A percentile compares a stretch with the other conserved stretches of the same genome.
phyloP scores from a whole-genome alignment of 768 basidiomycete species.

The Termitomyces sp. region DNA sequence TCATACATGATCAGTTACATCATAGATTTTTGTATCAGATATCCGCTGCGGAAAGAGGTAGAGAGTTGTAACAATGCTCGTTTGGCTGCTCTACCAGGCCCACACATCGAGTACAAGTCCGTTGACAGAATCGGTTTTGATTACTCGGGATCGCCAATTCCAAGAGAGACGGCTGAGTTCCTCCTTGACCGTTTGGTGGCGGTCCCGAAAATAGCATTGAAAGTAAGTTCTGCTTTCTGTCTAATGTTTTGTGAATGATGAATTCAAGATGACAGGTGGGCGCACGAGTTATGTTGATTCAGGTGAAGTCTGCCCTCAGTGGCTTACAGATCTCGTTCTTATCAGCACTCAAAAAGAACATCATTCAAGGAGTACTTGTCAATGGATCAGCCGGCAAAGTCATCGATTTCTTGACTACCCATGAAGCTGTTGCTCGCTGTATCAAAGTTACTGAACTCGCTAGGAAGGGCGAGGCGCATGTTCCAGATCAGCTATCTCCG shows the following conservation, averaged over 20 bases:
- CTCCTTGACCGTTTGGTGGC: conserved; percentile 48
- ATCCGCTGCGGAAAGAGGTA: conserved; percentile 74
- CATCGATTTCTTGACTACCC: conserved; percentile 39
- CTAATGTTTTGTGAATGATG: not conserved
- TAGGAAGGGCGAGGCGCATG: not conserved
- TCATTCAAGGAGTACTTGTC: conserved; percentile 55
- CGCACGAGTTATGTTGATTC: not conserved
- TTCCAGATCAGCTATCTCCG: not conserved
- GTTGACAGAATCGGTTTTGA: conserved; percentile 43
- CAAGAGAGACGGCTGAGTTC: conserved; percentile 18
- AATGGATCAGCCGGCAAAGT: conserved; percentile 64
- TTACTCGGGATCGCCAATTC: conserved; percentile 27
- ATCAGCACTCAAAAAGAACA: conserved; percentile 37
- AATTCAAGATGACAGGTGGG: conserved; percentile 28
- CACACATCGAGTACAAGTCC: conserved; percentile 27
- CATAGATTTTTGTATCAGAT: conserved; percentile 33
- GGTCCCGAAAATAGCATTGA: conserved; percentile 41
- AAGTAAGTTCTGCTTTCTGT: conserved; percentile 22
- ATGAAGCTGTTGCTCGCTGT: conserved; percentile 36
- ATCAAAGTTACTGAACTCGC: conserved; percentile 27
- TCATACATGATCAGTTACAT: not conserved
- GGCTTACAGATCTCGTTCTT: not conserved
- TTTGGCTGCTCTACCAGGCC: conserved; percentile 42
- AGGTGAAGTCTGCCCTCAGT: not conserved
- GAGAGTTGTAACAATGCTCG: conserved; percentile 65